These are phyloP conservation scores for Patellaria atrata DNA, from an alignment of 495 filamentous ascomycete genomes.

Conservation along the genomic window DNA sequence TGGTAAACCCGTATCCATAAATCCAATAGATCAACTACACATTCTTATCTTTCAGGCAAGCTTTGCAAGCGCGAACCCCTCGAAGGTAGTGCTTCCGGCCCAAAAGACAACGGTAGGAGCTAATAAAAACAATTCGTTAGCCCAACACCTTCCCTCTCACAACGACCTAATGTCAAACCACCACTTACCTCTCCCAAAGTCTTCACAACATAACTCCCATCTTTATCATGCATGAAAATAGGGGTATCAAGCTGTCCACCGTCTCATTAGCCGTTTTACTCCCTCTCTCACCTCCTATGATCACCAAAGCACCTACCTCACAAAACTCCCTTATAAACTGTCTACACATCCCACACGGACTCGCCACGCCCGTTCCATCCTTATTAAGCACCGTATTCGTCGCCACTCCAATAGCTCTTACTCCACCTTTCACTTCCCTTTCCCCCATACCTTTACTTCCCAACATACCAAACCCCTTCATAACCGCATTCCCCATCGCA, in stretches of 20 bases:
- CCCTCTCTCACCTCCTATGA: background rate
- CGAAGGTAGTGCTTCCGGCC: slow-evolving; percentile 14
- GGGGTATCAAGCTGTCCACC: slow-evolving; percentile 46
- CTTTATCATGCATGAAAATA: slow-evolving; percentile 81
- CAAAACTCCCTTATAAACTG: slow-evolving; percentile 34
- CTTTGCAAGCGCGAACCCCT: slow-evolving; percentile 13
- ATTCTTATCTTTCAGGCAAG: slow-evolving; percentile 4
- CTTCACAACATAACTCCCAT: slow-evolving; percentile 52
- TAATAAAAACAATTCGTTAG: too few relatives aligned
- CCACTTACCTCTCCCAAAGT: slow-evolving; percentile 54
- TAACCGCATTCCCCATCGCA: slow-evolving; percentile 68
- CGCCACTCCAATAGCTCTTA: slow-evolving; percentile 75
- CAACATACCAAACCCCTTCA: slow-evolving; percentile 20
- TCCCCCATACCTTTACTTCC: too few relatives aligned
- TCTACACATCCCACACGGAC: slow-evolving; percentile 40
- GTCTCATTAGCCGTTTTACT: background rate
- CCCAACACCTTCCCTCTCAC: too few relatives aligned
- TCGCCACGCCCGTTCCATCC: slow-evolving; percentile 26
- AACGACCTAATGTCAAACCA: background rate
- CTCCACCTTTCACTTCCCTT: too few relatives aligned
- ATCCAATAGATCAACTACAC: background rate
- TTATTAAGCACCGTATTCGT: slow-evolving; percentile 73
- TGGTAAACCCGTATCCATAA: too few relatives aligned
- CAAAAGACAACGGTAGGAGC: slow-evolving; percentile 20
- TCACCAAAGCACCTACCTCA: slow-evolving; percentile 19